A percentile compares a stretch with the other conserved stretches of the same genome.
Conservation (phyloP, 1,284 basidiomycete species). For the Gymnopus androsaceus region DNA sequence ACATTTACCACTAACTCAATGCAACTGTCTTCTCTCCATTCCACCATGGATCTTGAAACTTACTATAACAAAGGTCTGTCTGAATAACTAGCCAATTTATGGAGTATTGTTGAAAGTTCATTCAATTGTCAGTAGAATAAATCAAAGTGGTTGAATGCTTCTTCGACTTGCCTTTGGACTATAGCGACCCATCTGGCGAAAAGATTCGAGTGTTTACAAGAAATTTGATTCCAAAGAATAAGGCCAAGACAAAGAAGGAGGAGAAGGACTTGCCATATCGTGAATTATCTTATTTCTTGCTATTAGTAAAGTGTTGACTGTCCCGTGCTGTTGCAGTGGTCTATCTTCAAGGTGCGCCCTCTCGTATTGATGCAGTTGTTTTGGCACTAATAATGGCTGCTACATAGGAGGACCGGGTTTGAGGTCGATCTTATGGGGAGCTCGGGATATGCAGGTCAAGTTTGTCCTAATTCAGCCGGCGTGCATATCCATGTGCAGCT, state of each 20-base stretch:
- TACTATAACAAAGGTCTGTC: slow-evolving; percentile 35
- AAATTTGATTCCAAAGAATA: slow-evolving; percentile 42
- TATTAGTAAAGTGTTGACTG: slow-evolving; percentile 18
- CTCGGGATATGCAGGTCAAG: slow-evolving; percentile 37
- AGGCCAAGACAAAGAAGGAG: slow-evolving; percentile 42
- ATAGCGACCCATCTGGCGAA: slow-evolving; percentile 40
- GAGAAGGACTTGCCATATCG: slow-evolving; percentile 46
- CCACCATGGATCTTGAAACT: slow-evolving; percentile 25
- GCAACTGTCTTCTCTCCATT: background rate
- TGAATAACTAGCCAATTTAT: background rate
- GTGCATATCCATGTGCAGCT: background rate
- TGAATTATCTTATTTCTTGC: slow-evolving; percentile 19
- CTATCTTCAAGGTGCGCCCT: slow-evolving; percentile 43
- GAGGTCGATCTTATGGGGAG: slow-evolving; percentile 39
- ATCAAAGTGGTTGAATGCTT: slow-evolving; percentile 51
- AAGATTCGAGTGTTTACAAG: slow-evolving; percentile 51
- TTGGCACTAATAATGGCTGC: background rate
- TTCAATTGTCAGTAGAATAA: slow-evolving; percentile 33
- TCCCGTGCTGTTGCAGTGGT: slow-evolving; percentile 38
- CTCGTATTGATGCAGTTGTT: background rate
- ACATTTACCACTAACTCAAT: background rate
- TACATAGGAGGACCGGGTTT: slow-evolving; percentile 44
- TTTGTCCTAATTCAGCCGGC: slow-evolving; percentile 17
- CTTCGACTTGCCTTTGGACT: slow-evolving; percentile 51
- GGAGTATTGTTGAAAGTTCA: background rate